phyloP scores from a whole-genome alignment of 164 flowering plant genomes.

The Berberis thunbergii region DNA sequence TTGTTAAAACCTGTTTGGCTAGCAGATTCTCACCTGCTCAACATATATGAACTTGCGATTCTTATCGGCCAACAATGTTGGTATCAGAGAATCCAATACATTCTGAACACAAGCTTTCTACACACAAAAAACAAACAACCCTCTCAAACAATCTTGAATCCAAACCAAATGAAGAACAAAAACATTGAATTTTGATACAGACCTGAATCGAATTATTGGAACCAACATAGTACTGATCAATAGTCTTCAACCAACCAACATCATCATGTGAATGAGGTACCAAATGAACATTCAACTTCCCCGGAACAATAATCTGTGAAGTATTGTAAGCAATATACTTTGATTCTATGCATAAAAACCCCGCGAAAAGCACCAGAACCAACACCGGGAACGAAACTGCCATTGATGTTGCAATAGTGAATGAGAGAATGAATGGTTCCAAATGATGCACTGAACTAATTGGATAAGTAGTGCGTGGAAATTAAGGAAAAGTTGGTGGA shows the following conservation, averaged over 20 bases:
- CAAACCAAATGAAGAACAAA: neutral
- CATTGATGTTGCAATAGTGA: conserved; percentile 1
- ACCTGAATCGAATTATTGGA: conserved; percentile 86
- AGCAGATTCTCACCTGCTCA: conserved; percentile 36
- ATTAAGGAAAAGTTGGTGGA: too few relatives aligned
- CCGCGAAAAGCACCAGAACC: neutral
- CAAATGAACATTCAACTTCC: conserved; percentile 74
- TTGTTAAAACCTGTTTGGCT: too few relatives aligned
- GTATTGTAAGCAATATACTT: conserved; percentile 61
- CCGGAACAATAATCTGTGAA: conserved; percentile 34
- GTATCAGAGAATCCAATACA: conserved; percentile 68
- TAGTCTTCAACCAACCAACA: conserved; percentile 90
- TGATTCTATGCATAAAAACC: conserved; percentile 17
- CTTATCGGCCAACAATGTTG: conserved; percentile 69
- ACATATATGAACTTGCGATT: conserved; percentile 77
- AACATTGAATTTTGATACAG: conserved; percentile 2
- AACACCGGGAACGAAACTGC: neutral
- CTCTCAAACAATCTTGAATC: neutral
- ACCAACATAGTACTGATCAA: conserved; percentile 85
- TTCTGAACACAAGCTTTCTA: conserved; percentile 72
- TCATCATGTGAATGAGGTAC: conserved; percentile 88
- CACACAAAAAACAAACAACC: neutral
- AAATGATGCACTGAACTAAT: neutral
- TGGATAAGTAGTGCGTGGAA: too few relatives aligned
- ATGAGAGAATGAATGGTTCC: neutral